These are phyloP conservation scores for Lepraria neglecta DNA, from an alignment of 495 filamentous ascomycete species.

Conservation along the genomic window DNA sequence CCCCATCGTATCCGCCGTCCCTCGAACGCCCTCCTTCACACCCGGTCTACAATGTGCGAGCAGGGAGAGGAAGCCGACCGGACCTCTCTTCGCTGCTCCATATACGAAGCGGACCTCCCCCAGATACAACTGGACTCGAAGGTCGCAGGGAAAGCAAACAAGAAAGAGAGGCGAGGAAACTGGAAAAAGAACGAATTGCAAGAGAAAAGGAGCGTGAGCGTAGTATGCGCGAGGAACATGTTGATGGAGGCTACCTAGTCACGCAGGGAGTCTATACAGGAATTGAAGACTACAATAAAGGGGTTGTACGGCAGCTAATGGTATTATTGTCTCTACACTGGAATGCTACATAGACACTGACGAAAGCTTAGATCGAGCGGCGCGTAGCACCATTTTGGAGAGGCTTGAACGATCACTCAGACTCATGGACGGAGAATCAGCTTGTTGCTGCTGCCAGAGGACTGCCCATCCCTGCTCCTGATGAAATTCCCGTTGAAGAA, in stretches of 20 bases:
- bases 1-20: slow-evolving; percentile 26
- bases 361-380: slow-evolving; percentile 58
- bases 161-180: slow-evolving; percentile 77
- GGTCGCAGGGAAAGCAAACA: slow-evolving; percentile 79
- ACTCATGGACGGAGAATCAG: slow-evolving; percentile 89
- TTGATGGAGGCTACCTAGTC: slow-evolving; percentile 91
- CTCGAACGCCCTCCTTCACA: slow-evolving; percentile 19
- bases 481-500: slow-evolving; percentile 69
- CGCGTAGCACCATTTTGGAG: slow-evolving; percentile 91
- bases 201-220: slow-evolving; percentile 78
- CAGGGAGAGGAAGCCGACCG: slow-evolving; percentile 46
- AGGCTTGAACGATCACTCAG: slow-evolving; percentile 80
- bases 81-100: slow-evolving; percentile 54
- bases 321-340: background rate
- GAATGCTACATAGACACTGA: slow-evolving; percentile 37
- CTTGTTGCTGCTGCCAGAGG: slow-evolving; percentile 86
- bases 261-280: slow-evolving; percentile 92
- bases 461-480: slow-evolving; percentile 73
- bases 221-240: slow-evolving; percentile 87
- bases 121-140: slow-evolving; percentile 41
- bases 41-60: slow-evolving; percentile 31
- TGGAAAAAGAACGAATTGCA: slow-evolving; percentile 70
- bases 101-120: slow-evolving; percentile 36
- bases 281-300: slow-evolving; percentile 87
- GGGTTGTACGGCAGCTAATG: slow-evolving; percentile 84